Evolutionary conservation across 2,329 filamentous ascomycete genomes (phyloP).

Genomic region (Pseudogymnoascus sp.): DNA sequence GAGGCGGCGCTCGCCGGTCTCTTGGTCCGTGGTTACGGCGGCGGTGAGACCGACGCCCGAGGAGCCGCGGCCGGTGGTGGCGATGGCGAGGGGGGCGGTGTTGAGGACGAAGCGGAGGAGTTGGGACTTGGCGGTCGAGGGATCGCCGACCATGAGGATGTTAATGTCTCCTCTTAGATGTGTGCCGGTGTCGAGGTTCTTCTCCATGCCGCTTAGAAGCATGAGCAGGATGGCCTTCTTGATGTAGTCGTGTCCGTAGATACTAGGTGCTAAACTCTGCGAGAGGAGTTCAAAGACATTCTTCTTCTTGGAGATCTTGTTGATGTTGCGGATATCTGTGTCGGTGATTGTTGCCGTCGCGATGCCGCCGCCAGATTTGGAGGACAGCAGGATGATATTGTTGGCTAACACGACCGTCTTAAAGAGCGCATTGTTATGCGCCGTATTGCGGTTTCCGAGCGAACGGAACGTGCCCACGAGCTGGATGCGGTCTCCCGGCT

Average conservation of each 20-base stretch:
- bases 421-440: conserved; percentile 85
- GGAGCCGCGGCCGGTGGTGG: conserved; percentile 91
- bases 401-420: conserved; percentile 91
- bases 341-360: conserved; percentile 90
- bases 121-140: conserved; percentile 98
- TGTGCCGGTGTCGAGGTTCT: conserved; percentile 96
- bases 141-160: conserved; percentile 97
- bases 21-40: conserved; percentile 92
- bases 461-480: conserved; percentile 95
- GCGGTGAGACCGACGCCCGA: conserved; percentile 97
- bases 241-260: conserved; percentile 94
- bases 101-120: conserved; percentile 94
- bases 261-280: conserved; percentile 90
- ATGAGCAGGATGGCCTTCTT: conserved; percentile 96
- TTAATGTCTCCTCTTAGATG: conserved; percentile 98
- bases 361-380: conserved; percentile 90
- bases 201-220: conserved; percentile 93
- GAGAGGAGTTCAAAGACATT: conserved; percentile 89
- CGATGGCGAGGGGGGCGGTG: conserved; percentile 91
- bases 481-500: conserved; percentile 92
- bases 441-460: conserved; percentile 87
- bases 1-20: conserved; percentile 88
- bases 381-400: conserved; percentile 88
- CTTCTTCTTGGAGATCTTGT: conserved; percentile 91
- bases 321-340: conserved; percentile 96